Evolutionary conservation across 768 basidiomycete genomes (phyloP).

Genomic region (Postia placenta): DNA sequence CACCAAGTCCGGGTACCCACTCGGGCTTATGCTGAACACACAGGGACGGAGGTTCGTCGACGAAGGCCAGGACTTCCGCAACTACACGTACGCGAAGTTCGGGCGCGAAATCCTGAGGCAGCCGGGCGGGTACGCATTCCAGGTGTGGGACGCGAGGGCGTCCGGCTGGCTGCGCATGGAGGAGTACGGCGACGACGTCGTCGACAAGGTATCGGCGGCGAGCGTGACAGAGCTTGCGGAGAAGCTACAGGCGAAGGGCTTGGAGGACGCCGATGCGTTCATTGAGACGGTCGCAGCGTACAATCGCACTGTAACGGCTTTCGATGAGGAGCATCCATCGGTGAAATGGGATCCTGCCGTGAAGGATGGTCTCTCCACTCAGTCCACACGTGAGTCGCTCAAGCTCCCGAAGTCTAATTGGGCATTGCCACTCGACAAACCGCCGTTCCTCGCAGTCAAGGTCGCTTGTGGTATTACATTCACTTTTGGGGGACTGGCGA

Average conservation of each 20-base stretch:
- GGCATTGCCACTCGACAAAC: constrained; percentile 49
- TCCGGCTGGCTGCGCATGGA: constrained; percentile 44
- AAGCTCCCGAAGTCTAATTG: constrained; percentile 58
- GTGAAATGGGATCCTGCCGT: constrained; percentile 54
- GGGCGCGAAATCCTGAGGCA: constrained; percentile 54
- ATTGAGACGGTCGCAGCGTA: constrained; percentile 42
- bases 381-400: constrained; percentile 31
- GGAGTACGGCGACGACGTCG: constrained; percentile 59
- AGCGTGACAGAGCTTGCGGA: constrained; percentile 45
- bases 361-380: constrained; percentile 57
- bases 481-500: constrained; percentile 63
- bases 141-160: constrained; percentile 53
- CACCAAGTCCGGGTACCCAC: constrained; percentile 70
- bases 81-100: constrained; percentile 69
- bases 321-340: constrained; percentile 28
- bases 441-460: constrained; percentile 60
- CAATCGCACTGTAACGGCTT: constrained; percentile 41
- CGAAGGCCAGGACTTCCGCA: constrained; percentile 67
- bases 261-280: constrained; percentile 37
- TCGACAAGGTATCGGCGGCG: constrained; percentile 45
- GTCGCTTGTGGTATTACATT: constrained; percentile 68
- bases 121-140: constrained; percentile 56
- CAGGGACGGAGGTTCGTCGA: constrained; percentile 59
- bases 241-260: constrained; percentile 37
- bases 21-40: constrained; percentile 64